A percentile compares a stretch with the other conserved stretches of the same genome.
Evolutionary conservation across 257 asterid species (phyloP).

Genomic region (Gynochthodes officinalis): DNA sequence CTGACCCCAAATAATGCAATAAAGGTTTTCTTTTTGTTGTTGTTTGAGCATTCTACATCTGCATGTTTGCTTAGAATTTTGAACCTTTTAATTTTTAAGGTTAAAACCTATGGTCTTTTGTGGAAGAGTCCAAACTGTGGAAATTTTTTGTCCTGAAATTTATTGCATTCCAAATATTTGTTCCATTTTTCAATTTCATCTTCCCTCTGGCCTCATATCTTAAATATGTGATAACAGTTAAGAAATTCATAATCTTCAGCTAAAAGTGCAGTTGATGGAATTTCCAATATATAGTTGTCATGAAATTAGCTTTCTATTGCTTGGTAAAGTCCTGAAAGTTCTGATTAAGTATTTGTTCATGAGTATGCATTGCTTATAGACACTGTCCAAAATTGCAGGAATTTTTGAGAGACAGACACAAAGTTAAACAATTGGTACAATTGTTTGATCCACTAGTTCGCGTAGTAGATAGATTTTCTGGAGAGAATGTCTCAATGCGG

Average conservation of each 20-base stretch:
- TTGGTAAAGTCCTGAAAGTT: background rate
- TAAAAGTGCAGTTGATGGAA: background rate
- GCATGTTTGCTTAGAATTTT: background rate
- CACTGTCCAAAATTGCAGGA: slow-evolving; percentile 44
- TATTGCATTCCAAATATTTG: background rate
- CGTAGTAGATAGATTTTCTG: slow-evolving; percentile 54
- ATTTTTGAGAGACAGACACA: slow-evolving; percentile 72
- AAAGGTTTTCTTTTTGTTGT: no score
- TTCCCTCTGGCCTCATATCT: background rate
- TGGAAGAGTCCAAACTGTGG: no score
- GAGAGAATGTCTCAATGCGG: slow-evolving; percentile 94
- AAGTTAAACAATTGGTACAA: slow-evolving; percentile 69
- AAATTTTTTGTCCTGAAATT: background rate
- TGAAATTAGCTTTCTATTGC: background rate
- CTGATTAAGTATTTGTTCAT: background rate
- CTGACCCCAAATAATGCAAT: no score
- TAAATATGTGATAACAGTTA: background rate
- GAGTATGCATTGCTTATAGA: background rate
- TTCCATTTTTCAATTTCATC: background rate
- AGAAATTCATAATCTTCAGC: background rate
- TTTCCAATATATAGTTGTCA: background rate
- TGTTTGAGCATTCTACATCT: slow-evolving; percentile 9
- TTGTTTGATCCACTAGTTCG: slow-evolving; percentile 82
- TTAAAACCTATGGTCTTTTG: background rate
- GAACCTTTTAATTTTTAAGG: background rate